Evolutionary conservation across 352 stramenopile genomes (phyloP), one percentile per base, ranked within the genome.

Genomic region (Pelagophyceae sp.): DNA sequence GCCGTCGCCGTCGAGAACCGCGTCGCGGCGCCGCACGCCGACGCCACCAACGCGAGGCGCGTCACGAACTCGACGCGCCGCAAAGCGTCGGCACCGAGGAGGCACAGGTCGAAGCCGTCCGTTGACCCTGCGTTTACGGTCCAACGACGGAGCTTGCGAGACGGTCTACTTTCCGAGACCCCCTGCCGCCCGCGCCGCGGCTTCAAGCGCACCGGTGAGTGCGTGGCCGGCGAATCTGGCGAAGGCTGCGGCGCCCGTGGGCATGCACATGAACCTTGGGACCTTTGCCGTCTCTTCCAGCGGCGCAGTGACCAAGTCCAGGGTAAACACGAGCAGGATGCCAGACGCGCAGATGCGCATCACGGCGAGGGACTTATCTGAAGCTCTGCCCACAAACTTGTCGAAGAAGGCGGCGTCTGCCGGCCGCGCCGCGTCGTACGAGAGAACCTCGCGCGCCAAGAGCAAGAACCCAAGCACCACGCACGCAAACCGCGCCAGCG

Each of bases 61-160:
- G 37, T 58, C 15, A n/a, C 27, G 35, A 31, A 5, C 38, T 74
- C 67, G 1, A 74, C 6, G n/a, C 25, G 23, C 35, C 35, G 25
- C 35, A 74, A 37, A 11, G 0, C 58, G 23, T 11, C 23, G 58
- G 5, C 58, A 27, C 11, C 11, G 45, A 54, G 11, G 61, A 71
- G 29, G 61, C 61, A 71, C 3, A 71, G n/a, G 61, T 71, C 61
- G 15, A 71, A 23, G 61, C n/a, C 61, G 33, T 71, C 61, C n/a
- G n/a, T n/a, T n/a, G n/a, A n/a, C n/a, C n/a, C n/a, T n/a, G n/a
- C n/a, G n/a, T n/a, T n/a, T n/a, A n/a, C n/a, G n/a, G n/a, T n/a
- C n/a, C n/a, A n/a, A n/a, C n/a, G n/a, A n/a, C n/a, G n/a, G n/a
- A n/a, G n/a, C n/a, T n/a, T n/a, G n/a, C n/a, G n/a, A n/a, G n/a